Evolutionary conservation across 805 yeast species (phyloP), one percentile per base, ranked within the genome.

Genomic region (Pichia manshurica): DNA sequence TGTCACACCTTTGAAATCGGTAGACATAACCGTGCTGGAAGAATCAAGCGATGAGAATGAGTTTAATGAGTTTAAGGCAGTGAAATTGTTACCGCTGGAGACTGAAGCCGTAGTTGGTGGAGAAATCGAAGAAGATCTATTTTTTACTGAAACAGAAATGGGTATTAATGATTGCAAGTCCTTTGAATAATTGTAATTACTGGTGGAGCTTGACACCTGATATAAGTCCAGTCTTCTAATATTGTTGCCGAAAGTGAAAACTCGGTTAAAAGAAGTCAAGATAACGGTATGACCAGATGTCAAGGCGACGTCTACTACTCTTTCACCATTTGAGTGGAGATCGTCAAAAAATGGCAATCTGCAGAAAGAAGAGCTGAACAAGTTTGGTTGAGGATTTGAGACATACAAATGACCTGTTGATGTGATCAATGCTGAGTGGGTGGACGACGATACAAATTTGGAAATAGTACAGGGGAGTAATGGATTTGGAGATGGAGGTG

Each of bases 161-260:
- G 49, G 49, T 7, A 32, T 28, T 22, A 46, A 35, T 3, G 49
- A 35, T 29, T 41, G 35, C 4, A 46, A 46, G 36, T 46, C 49
- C 29, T 42, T 37, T 5, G 43, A 31, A 19, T 42, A 28, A 20
- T n/a, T 17, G 6, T 23, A 23, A 8, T 25, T 39, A n/a, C 75
- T 55, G 20, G 40, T 35, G 0, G 49, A 46, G 2, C 52, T 64
- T 10, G 66, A 61, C 2, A 65, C 45, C 16, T 16, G 49, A 16
- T 44, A 41, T 15, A 50, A 29, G 17, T 44, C 25, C 2, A 38
- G 13, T 3, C 54, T 49, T 44, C 22, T 33, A 16, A 72, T 69
- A 57, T 87, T 87, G 51, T 79, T 71, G 0, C 97, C 97, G 95
- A 96, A 90, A 0, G 89, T 65, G 52, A 71, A 84, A 1, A 87